phyloP scores from a whole-genome alignment of 257 asterid genomes.

The Nicotiana benthamiana region DNA sequence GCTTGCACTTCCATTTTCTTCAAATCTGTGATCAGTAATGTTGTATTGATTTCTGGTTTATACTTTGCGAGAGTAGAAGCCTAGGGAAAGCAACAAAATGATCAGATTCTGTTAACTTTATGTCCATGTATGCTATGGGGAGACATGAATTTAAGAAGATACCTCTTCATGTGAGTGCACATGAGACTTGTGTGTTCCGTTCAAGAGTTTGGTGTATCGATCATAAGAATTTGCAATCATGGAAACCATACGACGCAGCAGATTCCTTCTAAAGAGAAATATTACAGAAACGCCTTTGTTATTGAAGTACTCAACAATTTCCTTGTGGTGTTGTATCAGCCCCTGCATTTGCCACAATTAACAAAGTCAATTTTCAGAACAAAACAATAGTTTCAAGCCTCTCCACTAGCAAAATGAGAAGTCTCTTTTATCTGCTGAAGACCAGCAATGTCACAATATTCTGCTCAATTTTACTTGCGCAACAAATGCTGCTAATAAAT shows the following conservation, averaged over 20 bases:
- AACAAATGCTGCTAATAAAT: not conserved
- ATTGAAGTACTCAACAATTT: constrained; percentile 32
- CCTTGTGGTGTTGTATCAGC: constrained; percentile 26
- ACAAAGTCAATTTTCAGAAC: not conserved
- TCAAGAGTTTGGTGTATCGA: constrained; percentile 27
- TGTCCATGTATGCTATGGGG: no score
- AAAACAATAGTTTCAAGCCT: not conserved
- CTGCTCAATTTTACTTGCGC: not conserved
- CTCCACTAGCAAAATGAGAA: not conserved
- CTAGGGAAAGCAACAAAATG: constrained; percentile 3
- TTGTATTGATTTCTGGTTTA: constrained; percentile 12
- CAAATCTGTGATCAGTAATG: not conserved
- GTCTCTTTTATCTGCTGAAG: not conserved
- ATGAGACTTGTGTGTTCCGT: constrained; percentile 42
- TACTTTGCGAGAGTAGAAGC: constrained; percentile 13
- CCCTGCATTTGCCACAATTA: constrained; percentile 21
- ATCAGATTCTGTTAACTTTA: not conserved
- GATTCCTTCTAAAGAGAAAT: constrained; percentile 34
- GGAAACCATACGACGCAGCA: constrained; percentile 35
- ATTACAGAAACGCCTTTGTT: constrained; percentile 31
- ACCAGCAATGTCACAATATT: not conserved
- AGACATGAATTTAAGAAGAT: not conserved
- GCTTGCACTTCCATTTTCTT: not conserved
- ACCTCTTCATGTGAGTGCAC: constrained; percentile 37
- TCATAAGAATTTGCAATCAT: constrained; percentile 35